Base-by-base conservation (phyloP, 768 basidiomycete species). In the Candolleomyces efflorescens region DNA sequence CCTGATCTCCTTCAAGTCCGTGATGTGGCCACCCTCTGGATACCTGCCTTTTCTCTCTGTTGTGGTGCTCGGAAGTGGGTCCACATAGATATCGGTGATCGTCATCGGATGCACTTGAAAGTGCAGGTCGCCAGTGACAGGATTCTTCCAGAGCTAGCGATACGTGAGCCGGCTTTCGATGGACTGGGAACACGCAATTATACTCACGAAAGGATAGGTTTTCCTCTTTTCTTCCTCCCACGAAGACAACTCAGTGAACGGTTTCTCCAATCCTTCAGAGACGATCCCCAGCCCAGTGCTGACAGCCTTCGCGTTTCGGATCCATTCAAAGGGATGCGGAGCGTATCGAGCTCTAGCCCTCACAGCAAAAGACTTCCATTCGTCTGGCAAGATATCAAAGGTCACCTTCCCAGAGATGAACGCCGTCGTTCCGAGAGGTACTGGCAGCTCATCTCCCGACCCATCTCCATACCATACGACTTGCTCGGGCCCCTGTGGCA, bases 301-400 rank as follows among this genome's bases (percentile, higher is more conserved):
- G 64, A 83, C 71, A 0, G 89, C 85, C 50, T 76, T 81, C 0
- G 90, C 84, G 11, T 85, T 81, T 0, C 87, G 80, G 88, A 94
- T 94, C 91, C 90, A 93, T 39, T 92, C 84, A 66, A 90, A 93
- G 1, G 92, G 90, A 59, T 93, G 90, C 7, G 92, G 91, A 6
- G 89, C 82, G 68, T 92, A 94, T 63, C 75, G 81, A 54, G 92
- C 90, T 59, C 76, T 81, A 3, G 84, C 70, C 15, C 92, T 78
- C 11, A 94, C 88, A 0, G 91, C 90, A 5, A 94, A 70, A 59
- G 86, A 89, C 79, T 94, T 92, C 58, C 85, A 73, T 57, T 85
- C 80, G 1, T 76, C 67, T 0, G 89, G 80, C 24, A 94, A 73
- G 37, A 92, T 80, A 37, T 90, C 84, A 64, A 94, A 95, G 84